Evolutionary conservation across 371 early-diverging fungal species (phyloP).

Genomic region (Neoconidiobolus thromboides): DNA sequence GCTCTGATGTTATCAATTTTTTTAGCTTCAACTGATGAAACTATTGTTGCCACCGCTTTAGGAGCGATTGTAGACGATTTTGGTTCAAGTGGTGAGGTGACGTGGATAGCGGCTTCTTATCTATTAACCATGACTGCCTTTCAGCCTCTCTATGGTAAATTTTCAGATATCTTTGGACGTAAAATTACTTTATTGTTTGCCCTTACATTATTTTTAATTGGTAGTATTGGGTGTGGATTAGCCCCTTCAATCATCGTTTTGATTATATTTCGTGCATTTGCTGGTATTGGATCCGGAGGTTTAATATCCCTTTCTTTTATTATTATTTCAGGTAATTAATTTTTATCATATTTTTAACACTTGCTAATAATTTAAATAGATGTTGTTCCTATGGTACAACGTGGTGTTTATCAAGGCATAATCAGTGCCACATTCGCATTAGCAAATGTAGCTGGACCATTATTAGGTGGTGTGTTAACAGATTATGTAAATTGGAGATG

Average conservation of each 20-base stretch:
- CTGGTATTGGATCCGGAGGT: slow-evolving; percentile 68
- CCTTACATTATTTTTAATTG: slow-evolving; percentile 26
- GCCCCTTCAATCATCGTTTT: slow-evolving; percentile 27
- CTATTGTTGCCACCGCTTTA: slow-evolving; percentile 57
- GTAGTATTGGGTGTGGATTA: slow-evolving; percentile 32
- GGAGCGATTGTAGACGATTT: slow-evolving; percentile 53
- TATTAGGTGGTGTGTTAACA: no score
- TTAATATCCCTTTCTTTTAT: slow-evolving; percentile 41
- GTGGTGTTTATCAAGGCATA: no score
- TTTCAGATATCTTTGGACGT: slow-evolving; percentile 48
- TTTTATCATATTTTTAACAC: no score
- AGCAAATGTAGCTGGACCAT: no score
- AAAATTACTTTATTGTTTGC: slow-evolving; percentile 30
- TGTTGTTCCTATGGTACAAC: no score
- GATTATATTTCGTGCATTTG: slow-evolving; percentile 51
- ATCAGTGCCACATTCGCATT: no score
- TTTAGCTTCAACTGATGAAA: slow-evolving; percentile 21
- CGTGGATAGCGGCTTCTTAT: slow-evolving; percentile 53
- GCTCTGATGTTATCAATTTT: no score
- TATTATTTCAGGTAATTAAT: slow-evolving; percentile 28
- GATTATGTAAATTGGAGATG: no score
- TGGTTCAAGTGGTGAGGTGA: slow-evolving; percentile 22
- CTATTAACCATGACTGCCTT: slow-evolving; percentile 53
- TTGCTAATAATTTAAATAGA: no score
- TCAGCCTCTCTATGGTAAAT: slow-evolving; percentile 43